phyloP scores from a whole-genome alignment of 1,284 basidiomycete species.

The Coniophora puteana region DNA sequence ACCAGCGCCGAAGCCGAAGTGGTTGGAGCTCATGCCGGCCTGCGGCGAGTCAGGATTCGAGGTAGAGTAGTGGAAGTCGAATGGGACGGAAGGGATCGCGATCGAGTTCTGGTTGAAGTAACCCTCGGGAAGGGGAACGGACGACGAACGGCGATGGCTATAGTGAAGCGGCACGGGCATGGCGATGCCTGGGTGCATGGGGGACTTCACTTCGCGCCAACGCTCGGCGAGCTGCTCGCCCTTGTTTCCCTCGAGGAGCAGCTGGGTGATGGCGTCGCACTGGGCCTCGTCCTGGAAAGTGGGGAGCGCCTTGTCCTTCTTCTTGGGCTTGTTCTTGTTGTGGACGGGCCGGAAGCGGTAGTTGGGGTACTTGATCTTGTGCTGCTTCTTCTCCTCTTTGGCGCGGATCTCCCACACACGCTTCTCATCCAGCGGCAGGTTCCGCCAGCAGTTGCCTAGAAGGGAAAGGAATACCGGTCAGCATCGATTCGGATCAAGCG shows the following conservation, averaged over 20 bases:
- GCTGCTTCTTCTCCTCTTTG: slow-evolving; percentile 63
- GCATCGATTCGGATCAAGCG: neutral
- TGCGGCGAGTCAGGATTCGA: slow-evolving; percentile 41
- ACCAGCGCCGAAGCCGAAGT: slow-evolving; percentile 5
- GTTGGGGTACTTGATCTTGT: slow-evolving; percentile 60
- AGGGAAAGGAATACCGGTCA: neutral
- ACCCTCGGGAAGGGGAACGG: slow-evolving; percentile 56
- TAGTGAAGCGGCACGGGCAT: too few relatives aligned
- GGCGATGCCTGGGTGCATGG: slow-evolving; percentile 20
- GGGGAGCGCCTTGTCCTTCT: slow-evolving; percentile 32
- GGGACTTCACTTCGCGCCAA: slow-evolving; percentile 36
- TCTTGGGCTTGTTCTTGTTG: slow-evolving; percentile 61
- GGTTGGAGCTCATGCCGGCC: too few relatives aligned
- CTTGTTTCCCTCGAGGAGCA: slow-evolving; percentile 58
- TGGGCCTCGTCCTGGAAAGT: slow-evolving; percentile 47
- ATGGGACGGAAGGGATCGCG: slow-evolving; percentile 38
- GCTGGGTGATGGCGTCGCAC: slow-evolving; percentile 55
- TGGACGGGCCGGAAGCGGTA: slow-evolving; percentile 70
- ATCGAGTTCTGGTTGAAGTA: slow-evolving; percentile 34
- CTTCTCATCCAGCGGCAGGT: slow-evolving; percentile 64
- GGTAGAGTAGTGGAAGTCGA: slow-evolving; percentile 20
- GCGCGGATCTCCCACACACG: slow-evolving; percentile 62
- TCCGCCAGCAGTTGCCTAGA: slow-evolving; percentile 66
- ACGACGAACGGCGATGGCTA: slow-evolving; percentile 63
- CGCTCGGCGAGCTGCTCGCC: slow-evolving; percentile 63